Evolutionary conservation across 805 yeast genomes (phyloP).

Genomic region (Starmerella vaccinii): DNA sequence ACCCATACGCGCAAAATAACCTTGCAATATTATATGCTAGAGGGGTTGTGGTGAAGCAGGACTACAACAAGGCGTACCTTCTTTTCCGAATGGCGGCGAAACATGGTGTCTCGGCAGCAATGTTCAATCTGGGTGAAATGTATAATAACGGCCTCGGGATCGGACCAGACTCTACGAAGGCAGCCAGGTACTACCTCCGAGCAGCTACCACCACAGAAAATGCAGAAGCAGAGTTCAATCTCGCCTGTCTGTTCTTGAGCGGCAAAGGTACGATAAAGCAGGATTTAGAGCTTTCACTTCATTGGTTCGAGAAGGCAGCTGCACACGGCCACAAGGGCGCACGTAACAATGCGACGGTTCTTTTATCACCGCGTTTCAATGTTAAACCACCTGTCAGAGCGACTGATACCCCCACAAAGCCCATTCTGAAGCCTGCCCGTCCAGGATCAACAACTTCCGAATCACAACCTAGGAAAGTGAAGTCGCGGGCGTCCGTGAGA

Average conservation of each 20-base stretch:
- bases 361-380: neutral
- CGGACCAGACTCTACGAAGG: neutral
- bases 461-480: too few species aligned
- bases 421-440: neutral
- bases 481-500: too few species aligned
- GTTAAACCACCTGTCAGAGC: neutral
- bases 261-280: conserved; percentile 7
- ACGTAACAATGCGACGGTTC: neutral
- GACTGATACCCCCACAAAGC: neutral
- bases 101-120: conserved; percentile 18
- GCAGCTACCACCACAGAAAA: conserved; percentile 13
- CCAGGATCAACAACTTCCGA: neutral
- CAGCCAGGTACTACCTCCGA: conserved; percentile 7
- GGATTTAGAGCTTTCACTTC: neutral
- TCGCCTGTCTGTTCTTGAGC: conserved; percentile 13
- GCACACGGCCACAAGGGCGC: conserved; percentile 12
- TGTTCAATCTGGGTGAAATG: conserved; percentile 21
- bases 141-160: conserved; percentile 22
- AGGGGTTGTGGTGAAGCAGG: conserved; percentile 10
- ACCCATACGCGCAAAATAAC: conserved; percentile 14
- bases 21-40: conserved; percentile 17
- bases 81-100: conserved; percentile 16
- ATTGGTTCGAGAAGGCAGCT: conserved; percentile 18
- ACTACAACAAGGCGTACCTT: conserved; percentile 5
- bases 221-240: conserved; percentile 16